A percentile compares a stretch with the other conserved stretches of the same genome.
phyloP scores from a whole-genome alignment of 2,329 filamentous ascomycete genomes.

The Cladosporium velox region DNA sequence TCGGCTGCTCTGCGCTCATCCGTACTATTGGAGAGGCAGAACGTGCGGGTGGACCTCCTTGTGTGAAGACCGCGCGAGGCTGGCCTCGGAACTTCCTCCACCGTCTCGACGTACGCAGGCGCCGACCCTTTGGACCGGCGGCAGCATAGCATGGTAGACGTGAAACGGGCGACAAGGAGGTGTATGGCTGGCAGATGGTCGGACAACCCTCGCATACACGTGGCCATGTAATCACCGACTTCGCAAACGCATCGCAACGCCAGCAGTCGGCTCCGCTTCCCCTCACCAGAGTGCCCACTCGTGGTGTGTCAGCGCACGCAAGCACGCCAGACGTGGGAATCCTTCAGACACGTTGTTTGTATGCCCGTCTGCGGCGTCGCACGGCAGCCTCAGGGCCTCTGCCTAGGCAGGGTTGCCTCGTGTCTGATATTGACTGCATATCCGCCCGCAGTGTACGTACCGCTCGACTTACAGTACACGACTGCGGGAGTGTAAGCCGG shows the following conservation, averaged over 20 bases:
- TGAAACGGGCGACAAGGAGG: constrained; percentile 2
- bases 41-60: not conserved
- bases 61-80: constrained; percentile 9
- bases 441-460: constrained; percentile 11
- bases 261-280: constrained; percentile 15
- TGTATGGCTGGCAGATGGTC: not conserved
- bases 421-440: constrained; percentile 21
- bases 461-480: not conserved
- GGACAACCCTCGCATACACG: constrained; percentile 7
- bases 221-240: constrained; percentile 5
- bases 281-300: constrained; percentile 7
- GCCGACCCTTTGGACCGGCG: not conserved
- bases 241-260: not conserved
- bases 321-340: not conserved
- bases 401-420: constrained; percentile 15
- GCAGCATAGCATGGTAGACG: not conserved
- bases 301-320: constrained; percentile 16
- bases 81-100: no score
- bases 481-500: not conserved
- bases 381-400: constrained; percentile 2
- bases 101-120: not conserved
- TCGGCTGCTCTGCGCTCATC: constrained; percentile 17
- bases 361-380: constrained; percentile 14
- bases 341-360: constrained; percentile 20
- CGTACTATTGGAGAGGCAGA: constrained; percentile 9